Base-by-base conservation (phyloP, 1,284 basidiomycete genomes). In the Heterobasidion occidentale region DNA sequence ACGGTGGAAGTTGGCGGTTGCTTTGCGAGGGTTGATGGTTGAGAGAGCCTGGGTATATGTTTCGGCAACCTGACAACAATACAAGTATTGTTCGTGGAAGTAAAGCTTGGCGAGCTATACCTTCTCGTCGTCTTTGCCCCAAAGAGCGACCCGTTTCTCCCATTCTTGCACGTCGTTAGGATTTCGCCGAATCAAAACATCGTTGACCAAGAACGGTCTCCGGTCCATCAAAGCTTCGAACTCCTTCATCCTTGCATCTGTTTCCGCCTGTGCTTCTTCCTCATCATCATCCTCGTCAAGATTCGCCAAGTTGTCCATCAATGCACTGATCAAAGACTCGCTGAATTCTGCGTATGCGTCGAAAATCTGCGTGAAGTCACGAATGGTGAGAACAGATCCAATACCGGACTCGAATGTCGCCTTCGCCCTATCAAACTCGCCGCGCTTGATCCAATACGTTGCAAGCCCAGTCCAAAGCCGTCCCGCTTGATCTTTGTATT, bases 141-240 rank as follows among this genome's bases (percentile, higher is more conserved):
- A 94, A 46, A 99, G 72, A 3, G 93, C 93, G n/a, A 98, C 84
- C 9, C 95, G 79, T 74, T 99, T 99, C 74, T 98, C 96, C 97
- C 97, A 99, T 70, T 99, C 97, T 65, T 97, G 94, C 0, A 99
- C 96, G 65, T 99, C 97, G 66, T 98, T 93, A 0, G 94, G 92
- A 75, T 99, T 99, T 63, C 97, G 78, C 56, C 97, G 78, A 33
- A 99, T 73, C 35, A 99, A 73, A 2, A 99, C 97, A 64, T 98
- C 95, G 68, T 99, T 99, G 55, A 98, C 88, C 58, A 99, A 77
- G 80, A 99, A 99, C 2, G 94, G 97, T 63, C 97, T 74, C 46
- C 95, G 80, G 69, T 99, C 97, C 84, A 98, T 97, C 61, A 99
- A 72, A 55, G 88, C 88, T 70, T 98, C 96, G 66, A 99, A 97